Base-by-base conservation (phyloP, 768 basidiomycete genomes). In the Pulveroboletus sp. region DNA sequence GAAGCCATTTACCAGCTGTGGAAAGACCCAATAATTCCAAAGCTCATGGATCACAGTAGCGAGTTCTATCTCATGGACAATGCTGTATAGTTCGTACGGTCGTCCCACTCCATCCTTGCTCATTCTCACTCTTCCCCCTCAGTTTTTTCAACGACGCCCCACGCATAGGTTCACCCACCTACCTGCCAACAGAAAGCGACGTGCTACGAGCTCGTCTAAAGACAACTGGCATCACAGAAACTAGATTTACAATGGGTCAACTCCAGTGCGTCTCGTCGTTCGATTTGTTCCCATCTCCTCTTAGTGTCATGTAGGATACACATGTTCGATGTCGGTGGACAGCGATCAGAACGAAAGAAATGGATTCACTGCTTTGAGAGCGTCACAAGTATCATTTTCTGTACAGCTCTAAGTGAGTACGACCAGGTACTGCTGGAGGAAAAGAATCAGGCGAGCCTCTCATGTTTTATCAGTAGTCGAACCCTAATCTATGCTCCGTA, bases 41-140 rank as follows among this genome's bases (percentile, higher is more conserved):
- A 67, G 9, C 62, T 80, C 9, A 75, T 80, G 75, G 77, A 79
- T 30, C 81, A 83, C 55, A 71, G 73, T 18, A 81, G 74, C 63
- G 85, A 93, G 47, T 95, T 95, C 60, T 94, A 95, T 63, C 73
- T 96, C 12, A 95, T 94, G 91, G 94, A 96, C 64, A 89, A 82
- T n/a, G 94, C 94, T 0, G 75, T 76, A 39, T 95, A 95, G 89
- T 91, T 58, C 63, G 87, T 78, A 10, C 24, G 8, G 21, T 37
- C 31, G 31, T 40, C 11, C 28, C 3, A 6, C 45, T 17, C 14
- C 28, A 1, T 37, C 43, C 9, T 6, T 28, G 0, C 28, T 42
- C 21, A 18, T 43, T 21, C 56, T 52, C 17, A 55, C 12, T 8
- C 3, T 1, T 8, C 14, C 8, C 10, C 37, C 17, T 9, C 52